Evolutionary conservation across 139 green algal genomes (phyloP), one percentile per base, ranked within the genome.

Genomic region (Coccomyxa sp.): DNA sequence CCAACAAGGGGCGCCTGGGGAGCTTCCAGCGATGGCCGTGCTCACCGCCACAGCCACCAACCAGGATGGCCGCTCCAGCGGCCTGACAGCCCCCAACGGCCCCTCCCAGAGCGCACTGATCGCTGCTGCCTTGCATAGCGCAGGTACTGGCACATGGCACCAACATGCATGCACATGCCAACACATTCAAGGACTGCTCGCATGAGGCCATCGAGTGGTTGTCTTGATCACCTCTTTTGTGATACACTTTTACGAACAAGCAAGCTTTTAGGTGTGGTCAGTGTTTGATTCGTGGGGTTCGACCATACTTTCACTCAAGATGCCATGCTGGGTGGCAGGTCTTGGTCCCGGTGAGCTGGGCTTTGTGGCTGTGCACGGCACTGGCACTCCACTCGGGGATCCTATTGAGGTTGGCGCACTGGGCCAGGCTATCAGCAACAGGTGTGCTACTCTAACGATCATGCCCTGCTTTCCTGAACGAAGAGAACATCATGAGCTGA

Each of bases 381-480:
- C 91, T 66, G 91, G 91, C 57, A 94, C 91, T 1, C 76, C 88
- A 13, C 86, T 94, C 27, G 90, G 91, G 0, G 91, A 95, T 67
- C 91, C 91, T 0, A 93, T 95, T 58, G 91, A 95, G 67, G 84
- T 90, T 76, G 84, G 84, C 16, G 88, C 87, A 3, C 81, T 91
- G 23, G 82, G 74, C 0, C 71, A 86, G 90, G 93, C 27, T 89
- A 88, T 71, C 59, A 66, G 82, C 75, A 80, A 81, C 79, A 71
- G 63, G 63, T 71, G 21, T 71, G 63, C 63, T 25, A 15, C 63
- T 71, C 10, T 9, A 9, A 80, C 0, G 23, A 13, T 23, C 12
- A 58, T 23, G 15, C 13, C n/a, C 7, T 71, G 63, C 9, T 71
- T 9, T 71, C 63, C 9, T 60, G 57, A 63, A 59, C 13, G 59